Conservation (phyloP, 2,329 filamentous ascomycete genomes). For the Rutstroemia sp. region DNA sequence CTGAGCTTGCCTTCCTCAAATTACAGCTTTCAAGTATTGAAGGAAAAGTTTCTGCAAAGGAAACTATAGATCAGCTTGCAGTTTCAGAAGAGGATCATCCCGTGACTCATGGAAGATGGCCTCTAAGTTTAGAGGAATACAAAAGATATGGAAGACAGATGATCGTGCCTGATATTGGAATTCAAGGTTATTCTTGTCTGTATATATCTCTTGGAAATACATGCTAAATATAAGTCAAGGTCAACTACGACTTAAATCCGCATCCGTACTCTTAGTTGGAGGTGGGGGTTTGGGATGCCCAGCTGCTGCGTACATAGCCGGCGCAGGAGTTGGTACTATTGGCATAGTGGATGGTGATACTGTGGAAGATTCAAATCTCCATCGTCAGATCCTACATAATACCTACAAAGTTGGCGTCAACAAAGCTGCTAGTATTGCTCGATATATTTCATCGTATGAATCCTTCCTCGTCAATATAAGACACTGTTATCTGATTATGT, state of each 20-base stretch:
- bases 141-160: constrained; percentile 84
- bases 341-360: constrained; percentile 82
- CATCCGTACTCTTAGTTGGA: constrained; percentile 74
- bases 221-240: constrained; percentile 39
- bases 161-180: constrained; percentile 74
- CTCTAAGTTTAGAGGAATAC: constrained; percentile 66
- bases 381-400: constrained; percentile 81
- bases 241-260: constrained; percentile 63
- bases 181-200: constrained; percentile 49
- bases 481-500: not conserved
- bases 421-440: constrained; percentile 74
- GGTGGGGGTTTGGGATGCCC: constrained; percentile 88
- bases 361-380: constrained; percentile 85
- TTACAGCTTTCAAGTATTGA: constrained; percentile 35
- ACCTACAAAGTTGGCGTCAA: constrained; percentile 61
- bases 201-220: not conserved
- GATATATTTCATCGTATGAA: constrained; percentile 47
- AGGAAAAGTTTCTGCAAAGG: not conserved
- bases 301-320: constrained; percentile 85
- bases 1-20: constrained; percentile 39
- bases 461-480: not conserved
- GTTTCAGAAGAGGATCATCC: not conserved
- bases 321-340: constrained; percentile 75
- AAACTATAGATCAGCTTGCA: not conserved
- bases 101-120: constrained; percentile 46